A percentile compares a stretch with the other conserved stretches of the same genome.
Evolutionary conservation across 495 filamentous ascomycete species (phyloP).

Genomic region (Penicillium pulvis): DNA sequence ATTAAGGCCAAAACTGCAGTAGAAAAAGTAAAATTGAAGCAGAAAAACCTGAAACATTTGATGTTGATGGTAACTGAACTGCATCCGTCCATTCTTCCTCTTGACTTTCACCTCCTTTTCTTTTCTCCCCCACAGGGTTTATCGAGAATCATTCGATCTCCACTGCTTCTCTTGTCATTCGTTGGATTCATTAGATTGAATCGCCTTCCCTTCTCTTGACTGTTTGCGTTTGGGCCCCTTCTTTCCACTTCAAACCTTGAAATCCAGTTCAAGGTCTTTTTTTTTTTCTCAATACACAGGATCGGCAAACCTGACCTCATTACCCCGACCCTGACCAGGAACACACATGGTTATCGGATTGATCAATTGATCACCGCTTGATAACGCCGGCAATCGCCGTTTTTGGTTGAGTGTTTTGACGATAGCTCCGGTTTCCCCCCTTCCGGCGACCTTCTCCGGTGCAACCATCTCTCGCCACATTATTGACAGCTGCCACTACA

Average conservation of each 20-base stretch:
- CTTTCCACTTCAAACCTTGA: not conserved
- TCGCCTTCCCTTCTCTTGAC: not conserved
- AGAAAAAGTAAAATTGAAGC: no score
- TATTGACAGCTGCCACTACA: conserved; percentile 25
- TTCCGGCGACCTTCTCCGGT: conserved; percentile 26
- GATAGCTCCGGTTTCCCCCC: conserved; percentile 12
- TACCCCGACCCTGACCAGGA: not conserved
- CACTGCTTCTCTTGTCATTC: not conserved
- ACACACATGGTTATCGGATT: not conserved
- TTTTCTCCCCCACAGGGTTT: conserved; percentile 4
- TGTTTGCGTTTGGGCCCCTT: not conserved
- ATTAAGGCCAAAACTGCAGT: not conserved
- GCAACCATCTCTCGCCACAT: conserved; percentile 30
- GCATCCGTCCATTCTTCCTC: conserved; percentile 31
- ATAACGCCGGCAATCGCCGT: not conserved
- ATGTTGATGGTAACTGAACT: conserved; percentile 6
- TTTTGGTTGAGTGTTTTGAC: not conserved
- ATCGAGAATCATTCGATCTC: conserved; percentile 1
- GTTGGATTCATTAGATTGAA: not conserved
- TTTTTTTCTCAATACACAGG: conserved; percentile 2
- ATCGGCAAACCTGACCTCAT: conserved; percentile 27
- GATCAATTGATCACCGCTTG: not conserved
- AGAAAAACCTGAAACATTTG: not conserved
- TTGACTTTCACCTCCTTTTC: conserved; percentile 8
- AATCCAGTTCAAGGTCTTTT: not conserved